Evolutionary conservation across 441 rosid species (phyloP).

Genomic region (Isatis lusitanica): DNA sequence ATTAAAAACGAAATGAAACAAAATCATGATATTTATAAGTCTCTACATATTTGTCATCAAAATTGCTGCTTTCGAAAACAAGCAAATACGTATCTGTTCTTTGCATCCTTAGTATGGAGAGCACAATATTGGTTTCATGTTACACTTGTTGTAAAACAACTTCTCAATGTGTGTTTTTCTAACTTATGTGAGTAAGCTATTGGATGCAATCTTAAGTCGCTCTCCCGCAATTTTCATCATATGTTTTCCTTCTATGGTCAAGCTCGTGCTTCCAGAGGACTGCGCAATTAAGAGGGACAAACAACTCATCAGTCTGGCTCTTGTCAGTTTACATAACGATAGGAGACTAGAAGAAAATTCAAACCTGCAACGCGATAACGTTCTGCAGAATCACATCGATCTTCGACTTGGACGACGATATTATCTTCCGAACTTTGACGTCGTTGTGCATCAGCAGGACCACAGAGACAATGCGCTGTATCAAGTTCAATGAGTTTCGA

Average conservation of each 20-base stretch:
- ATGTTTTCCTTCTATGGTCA: conserved; percentile 64
- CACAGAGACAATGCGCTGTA: conserved; percentile 51
- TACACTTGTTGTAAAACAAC: too few species aligned
- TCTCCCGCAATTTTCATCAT: conserved; percentile 48
- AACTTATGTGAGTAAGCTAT: conserved; percentile 23
- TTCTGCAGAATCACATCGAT: conserved; percentile 43
- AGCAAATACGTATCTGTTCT: not conserved
- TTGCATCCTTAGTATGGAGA: not conserved
- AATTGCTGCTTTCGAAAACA: conserved; percentile 15
- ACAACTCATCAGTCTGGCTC: not conserved
- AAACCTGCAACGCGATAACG: conserved; percentile 61
- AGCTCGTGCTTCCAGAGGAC: conserved; percentile 44
- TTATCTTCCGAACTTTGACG: conserved; percentile 44
- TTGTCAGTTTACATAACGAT: not conserved
- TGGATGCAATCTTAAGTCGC: conserved; percentile 43
- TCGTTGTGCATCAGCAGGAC: conserved; percentile 57
- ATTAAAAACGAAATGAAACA: not conserved
- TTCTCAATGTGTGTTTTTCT: not conserved
- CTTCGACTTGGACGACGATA: conserved; percentile 49
- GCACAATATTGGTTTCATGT: not conserved
- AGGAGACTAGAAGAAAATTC: not conserved
- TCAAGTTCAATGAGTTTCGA: conserved; percentile 36
- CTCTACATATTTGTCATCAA: conserved; percentile 3
- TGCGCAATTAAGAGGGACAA: conserved; percentile 33
- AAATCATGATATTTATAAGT: not conserved